A percentile compares a stretch with the other conserved stretches of the same genome.
phyloP scores from a whole-genome alignment of 2,329 filamentous ascomycete genomes.

The Colletotrichum plurivorum region DNA sequence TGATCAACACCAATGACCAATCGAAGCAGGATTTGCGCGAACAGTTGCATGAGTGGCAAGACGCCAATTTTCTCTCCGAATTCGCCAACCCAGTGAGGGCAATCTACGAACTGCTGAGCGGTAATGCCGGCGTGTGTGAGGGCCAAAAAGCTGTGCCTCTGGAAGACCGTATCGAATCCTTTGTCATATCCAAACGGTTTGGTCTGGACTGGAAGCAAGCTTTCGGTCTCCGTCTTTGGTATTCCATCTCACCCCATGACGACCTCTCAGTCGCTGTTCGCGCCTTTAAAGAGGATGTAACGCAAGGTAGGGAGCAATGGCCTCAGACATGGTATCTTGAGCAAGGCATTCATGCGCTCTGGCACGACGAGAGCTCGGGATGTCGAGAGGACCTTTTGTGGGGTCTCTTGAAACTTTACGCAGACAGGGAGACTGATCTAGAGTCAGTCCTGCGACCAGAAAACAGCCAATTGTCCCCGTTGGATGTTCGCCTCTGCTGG shows the following conservation, averaged over 20 bases:
- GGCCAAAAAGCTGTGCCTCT: constrained; percentile 80
- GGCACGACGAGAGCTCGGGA: constrained; percentile 71
- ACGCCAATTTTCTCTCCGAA: constrained; percentile 87
- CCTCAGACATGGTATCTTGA: constrained; percentile 82
- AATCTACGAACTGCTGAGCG: constrained; percentile 89
- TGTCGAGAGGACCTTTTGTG: constrained; percentile 84
- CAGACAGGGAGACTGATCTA: constrained; percentile 69
- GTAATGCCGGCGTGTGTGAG: constrained; percentile 87
- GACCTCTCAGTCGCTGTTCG: constrained; percentile 80
- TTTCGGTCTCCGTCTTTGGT: constrained; percentile 93
- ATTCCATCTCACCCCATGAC: constrained; percentile 78
- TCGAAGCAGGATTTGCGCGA: constrained; percentile 81
- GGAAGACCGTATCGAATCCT: constrained; percentile 85
- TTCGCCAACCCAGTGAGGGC: constrained; percentile 87
- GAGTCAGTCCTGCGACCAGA: constrained; percentile 82
- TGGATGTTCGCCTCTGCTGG: constrained; percentile 85
- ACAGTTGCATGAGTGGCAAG: constrained; percentile 88
- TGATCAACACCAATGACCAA: constrained; percentile 81
- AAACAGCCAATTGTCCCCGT: constrained; percentile 80
- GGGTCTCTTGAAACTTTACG: constrained; percentile 87
- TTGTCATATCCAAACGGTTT: constrained; percentile 87
- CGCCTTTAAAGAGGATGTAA: constrained; percentile 81
- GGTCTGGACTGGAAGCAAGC: constrained; percentile 93
- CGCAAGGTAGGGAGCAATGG: constrained; percentile 77
- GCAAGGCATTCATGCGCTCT: constrained; percentile 69